phyloP scores from a whole-genome alignment of 768 basidiomycete genomes.

The Trametopsis cervina region DNA sequence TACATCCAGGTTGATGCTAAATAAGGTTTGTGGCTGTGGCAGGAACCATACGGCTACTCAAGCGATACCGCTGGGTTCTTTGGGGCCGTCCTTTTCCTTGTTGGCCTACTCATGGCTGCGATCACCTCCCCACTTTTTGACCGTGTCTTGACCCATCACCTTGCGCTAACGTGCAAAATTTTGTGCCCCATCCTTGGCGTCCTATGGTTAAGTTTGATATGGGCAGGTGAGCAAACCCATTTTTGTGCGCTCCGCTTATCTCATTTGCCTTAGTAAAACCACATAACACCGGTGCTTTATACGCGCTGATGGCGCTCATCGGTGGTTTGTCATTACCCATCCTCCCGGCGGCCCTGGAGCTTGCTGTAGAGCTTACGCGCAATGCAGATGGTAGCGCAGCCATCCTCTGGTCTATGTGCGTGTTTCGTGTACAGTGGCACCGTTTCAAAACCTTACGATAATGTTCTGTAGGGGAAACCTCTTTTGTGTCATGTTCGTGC shows the following conservation, averaged over 20 bases:
- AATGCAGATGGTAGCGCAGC: constrained; percentile 76
- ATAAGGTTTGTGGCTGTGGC: background rate
- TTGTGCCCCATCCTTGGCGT: constrained; percentile 55
- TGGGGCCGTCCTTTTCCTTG: constrained; percentile 59
- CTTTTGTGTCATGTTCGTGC: constrained; percentile 52
- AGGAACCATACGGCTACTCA: constrained; percentile 73
- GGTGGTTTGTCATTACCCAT: constrained; percentile 61
- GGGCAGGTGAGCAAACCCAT: constrained; percentile 52
- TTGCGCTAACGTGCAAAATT: constrained; percentile 52
- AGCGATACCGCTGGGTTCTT: constrained; percentile 59
- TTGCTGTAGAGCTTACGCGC: constrained; percentile 73
- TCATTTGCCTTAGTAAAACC: constrained; percentile 44
- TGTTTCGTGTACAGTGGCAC: constrained; percentile 5
- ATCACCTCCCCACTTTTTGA: constrained; percentile 73
- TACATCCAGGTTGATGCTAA: background rate
- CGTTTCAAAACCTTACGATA: background rate
- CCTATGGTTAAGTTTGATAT: constrained; percentile 70
- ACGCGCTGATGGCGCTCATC: constrained; percentile 59
- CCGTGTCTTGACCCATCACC: constrained; percentile 70
- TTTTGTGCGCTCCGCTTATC: background rate
- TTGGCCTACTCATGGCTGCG: constrained; percentile 64
- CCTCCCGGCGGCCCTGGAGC: constrained; percentile 71
- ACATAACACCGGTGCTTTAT: constrained; percentile 53
- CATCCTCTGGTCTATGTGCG: constrained; percentile 68
- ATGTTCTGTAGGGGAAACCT: constrained; percentile 50